Conservation (phyloP, 495 filamentous ascomycete species). For the Tuber magnatum region DNA sequence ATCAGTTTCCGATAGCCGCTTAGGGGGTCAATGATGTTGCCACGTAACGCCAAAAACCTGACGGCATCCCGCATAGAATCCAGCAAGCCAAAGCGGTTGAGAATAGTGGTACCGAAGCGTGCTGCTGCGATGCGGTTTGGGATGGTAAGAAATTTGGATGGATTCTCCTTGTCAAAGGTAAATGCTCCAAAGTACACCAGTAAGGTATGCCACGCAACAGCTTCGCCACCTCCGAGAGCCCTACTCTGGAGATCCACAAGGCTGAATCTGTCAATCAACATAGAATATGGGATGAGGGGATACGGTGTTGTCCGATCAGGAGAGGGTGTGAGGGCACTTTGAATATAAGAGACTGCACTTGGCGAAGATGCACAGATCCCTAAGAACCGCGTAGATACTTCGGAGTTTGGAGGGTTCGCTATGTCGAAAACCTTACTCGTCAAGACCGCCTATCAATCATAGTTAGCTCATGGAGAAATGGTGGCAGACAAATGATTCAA, state of each 20-base stretch:
- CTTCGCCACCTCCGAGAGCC: neutral
- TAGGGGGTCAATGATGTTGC: constrained; percentile 2
- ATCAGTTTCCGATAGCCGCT: neutral
- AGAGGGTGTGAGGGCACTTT: constrained; percentile 4
- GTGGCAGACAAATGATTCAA: neutral
- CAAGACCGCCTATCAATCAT: neutral
- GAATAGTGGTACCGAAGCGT: neutral
- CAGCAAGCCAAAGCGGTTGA: neutral
- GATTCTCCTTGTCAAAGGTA: neutral
- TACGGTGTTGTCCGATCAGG: neutral
- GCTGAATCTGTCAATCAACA: neutral
- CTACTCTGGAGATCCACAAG: neutral
- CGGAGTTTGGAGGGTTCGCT: neutral
- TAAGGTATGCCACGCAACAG: neutral
- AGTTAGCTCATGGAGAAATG: neutral
- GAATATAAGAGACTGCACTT: neutral
- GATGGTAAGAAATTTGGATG: neutral
- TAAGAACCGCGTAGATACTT: neutral
- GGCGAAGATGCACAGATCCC: neutral
- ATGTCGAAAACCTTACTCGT: neutral
- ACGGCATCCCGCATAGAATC: neutral
- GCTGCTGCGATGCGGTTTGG: neutral
- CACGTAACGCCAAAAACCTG: neutral
- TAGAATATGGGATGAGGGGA: neutral
- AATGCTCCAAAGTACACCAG: constrained; percentile 5